phyloP scores from a whole-genome alignment of 2,329 filamentous ascomycete genomes.

The Pseudogymnoascus sp. region DNA sequence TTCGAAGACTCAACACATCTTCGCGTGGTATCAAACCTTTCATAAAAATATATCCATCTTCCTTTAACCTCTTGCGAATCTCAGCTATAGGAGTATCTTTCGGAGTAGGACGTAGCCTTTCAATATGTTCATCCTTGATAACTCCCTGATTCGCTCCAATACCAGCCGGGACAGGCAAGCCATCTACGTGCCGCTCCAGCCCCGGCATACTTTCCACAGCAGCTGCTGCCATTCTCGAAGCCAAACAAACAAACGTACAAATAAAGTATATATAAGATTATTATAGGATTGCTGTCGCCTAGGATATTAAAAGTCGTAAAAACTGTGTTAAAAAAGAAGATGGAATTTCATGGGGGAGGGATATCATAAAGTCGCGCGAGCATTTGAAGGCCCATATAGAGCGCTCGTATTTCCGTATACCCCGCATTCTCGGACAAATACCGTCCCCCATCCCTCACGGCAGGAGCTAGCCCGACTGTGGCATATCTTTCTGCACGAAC shows the following conservation, averaged over 20 bases:
- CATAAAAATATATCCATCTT: not conserved
- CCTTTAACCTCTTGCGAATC: not conserved
- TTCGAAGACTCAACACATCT: not conserved
- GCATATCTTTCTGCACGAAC: not conserved
- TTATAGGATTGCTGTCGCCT: not conserved
- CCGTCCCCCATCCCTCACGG: not conserved
- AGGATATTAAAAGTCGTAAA: not conserved
- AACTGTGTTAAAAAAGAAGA: not conserved
- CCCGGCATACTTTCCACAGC: not conserved
- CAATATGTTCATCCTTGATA: not conserved
- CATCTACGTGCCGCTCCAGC: not conserved
- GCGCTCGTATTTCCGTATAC: not conserved
- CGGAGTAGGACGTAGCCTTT: not conserved
- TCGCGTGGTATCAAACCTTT: conserved; percentile 1
- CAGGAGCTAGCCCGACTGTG: not conserved
- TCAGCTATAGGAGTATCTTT: not conserved
- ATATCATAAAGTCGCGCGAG: too few species aligned
- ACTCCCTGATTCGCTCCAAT: conserved; percentile 3
- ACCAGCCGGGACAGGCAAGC: not conserved
- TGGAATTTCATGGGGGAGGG: not conserved
- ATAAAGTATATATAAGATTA: not conserved
- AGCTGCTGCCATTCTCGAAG: not conserved
- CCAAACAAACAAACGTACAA: not conserved
- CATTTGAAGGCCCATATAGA: not conserved
- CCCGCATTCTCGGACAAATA: not conserved